Evolutionary conservation across 2,329 filamentous ascomycete species (phyloP).

Genomic region (Paecilomyces niveus): DNA sequence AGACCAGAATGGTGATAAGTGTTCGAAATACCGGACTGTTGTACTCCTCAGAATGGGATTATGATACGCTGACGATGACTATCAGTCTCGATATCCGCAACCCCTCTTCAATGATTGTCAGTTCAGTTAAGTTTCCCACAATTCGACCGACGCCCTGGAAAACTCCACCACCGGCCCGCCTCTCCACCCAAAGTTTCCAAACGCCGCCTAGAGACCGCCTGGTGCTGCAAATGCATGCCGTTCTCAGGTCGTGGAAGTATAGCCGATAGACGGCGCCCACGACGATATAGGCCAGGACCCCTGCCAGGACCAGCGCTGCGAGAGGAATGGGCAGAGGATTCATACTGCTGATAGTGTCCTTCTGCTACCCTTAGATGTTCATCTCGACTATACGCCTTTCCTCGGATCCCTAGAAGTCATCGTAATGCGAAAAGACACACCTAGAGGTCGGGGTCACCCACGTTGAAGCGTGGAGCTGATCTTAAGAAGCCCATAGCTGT

Average conservation of each 20-base stretch:
- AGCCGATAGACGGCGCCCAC: constrained; percentile 19
- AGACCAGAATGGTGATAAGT: not conserved
- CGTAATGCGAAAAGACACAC: not conserved
- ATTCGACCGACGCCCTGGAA: not conserved
- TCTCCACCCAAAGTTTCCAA: no score
- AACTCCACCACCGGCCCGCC: not conserved
- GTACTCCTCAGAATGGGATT: no score
- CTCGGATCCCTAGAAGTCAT: no score
- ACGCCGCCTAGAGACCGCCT: no score
- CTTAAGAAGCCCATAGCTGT: no score
- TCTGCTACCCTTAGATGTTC: not conserved
- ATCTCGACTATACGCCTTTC: no score
- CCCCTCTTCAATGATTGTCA: no score
- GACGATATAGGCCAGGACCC: constrained; percentile 2
- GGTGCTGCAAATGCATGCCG: no score
- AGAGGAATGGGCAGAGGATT: not conserved
- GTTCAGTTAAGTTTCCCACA: not conserved
- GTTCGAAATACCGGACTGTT: no score
- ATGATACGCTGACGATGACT: no score
- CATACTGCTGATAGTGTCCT: not conserved
- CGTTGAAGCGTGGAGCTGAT: not conserved
- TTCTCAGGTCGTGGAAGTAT: constrained; percentile 15
- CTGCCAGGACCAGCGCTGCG: not conserved
- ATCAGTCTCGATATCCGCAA: no score
- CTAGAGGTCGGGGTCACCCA: not conserved